These are phyloP conservation scores for Chiua sp. DNA, from an alignment of 1,284 basidiomycete species.

Conservation along the genomic window DNA sequence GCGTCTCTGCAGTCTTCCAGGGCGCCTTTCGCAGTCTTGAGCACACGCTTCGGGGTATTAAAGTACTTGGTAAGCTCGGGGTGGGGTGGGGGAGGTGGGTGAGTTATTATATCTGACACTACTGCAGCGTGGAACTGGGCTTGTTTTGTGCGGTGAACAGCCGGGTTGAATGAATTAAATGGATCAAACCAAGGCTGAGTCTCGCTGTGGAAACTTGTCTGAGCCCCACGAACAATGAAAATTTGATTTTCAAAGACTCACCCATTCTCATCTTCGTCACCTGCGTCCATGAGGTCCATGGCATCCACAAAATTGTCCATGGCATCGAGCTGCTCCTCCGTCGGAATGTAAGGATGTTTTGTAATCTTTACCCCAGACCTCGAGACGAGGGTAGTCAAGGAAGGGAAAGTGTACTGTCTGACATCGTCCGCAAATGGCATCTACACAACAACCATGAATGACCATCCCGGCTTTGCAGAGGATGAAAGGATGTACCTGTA, in stretches of 20 bases:
- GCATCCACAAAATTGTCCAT: constrained; percentile 90
- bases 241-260: constrained; percentile 37
- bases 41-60: constrained; percentile 71
- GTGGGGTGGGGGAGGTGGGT: constrained; percentile 86
- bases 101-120: constrained; percentile 70
- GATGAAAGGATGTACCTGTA: constrained; percentile 58
- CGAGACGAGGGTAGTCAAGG: constrained; percentile 76
- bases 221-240: not conserved
- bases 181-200: constrained; percentile 80
- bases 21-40: constrained; percentile 61
- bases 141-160: constrained; percentile 91
- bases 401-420: constrained; percentile 86
- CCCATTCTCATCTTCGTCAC: constrained; percentile 75
- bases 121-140: constrained; percentile 90
- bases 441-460: constrained; percentile 42
- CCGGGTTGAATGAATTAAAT: constrained; percentile 83
- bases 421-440: constrained; percentile 97
- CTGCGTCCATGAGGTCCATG: constrained; percentile 84
- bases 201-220: constrained; percentile 45
- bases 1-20: constrained; percentile 65
- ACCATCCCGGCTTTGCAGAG: not conserved
- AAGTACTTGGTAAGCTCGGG: constrained; percentile 86
- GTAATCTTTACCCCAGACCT: constrained; percentile 77
- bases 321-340: constrained; percentile 71
- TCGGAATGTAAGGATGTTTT: constrained; percentile 87